These are phyloP conservation scores for Sungouiozyma ichnusensis DNA, from an alignment of 805 yeast genomes.

Conservation along the genomic window DNA sequence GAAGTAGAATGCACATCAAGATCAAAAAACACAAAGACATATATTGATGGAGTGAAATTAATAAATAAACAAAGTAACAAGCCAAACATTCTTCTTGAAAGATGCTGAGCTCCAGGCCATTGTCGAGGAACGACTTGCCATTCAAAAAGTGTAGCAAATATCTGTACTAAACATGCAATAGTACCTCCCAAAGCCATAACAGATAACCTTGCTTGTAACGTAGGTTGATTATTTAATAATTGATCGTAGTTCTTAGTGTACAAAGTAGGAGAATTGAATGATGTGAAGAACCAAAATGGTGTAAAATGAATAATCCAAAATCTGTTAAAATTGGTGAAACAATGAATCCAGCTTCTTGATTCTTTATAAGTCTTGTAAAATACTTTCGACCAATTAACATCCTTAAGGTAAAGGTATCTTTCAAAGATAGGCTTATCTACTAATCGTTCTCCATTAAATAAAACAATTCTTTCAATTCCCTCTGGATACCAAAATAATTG, in stretches of 20 bases:
- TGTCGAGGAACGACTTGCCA: slow-evolving; percentile 53
- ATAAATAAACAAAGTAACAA: slow-evolving; percentile 34
- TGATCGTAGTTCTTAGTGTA: slow-evolving; percentile 51
- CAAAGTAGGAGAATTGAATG: slow-evolving; percentile 56
- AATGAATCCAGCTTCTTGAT: slow-evolving; percentile 67
- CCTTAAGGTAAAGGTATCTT: slow-evolving; percentile 44
- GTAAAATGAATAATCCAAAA: slow-evolving; percentile 71
- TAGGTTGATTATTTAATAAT: slow-evolving; percentile 48
- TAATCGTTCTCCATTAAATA: slow-evolving; percentile 37
- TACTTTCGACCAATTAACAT: slow-evolving; percentile 55
- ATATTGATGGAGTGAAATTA: slow-evolving; percentile 42
- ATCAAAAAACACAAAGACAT: slow-evolving; percentile 34
- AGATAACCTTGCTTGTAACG: slow-evolving; percentile 42
- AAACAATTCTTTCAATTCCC: slow-evolving; percentile 49
- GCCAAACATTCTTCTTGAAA: slow-evolving; percentile 37
- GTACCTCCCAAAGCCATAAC: slow-evolving; percentile 61
- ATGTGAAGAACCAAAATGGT: slow-evolving; percentile 67
- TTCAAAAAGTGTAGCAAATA: slow-evolving; percentile 49
- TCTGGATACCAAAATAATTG: slow-evolving; percentile 77
- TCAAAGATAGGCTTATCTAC: slow-evolving; percentile 45
- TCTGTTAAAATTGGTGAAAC: slow-evolving; percentile 61
- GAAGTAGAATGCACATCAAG: slow-evolving; percentile 23
- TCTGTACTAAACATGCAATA: slow-evolving; percentile 44
- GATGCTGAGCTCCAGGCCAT: slow-evolving; percentile 63
- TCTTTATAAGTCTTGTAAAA: slow-evolving; percentile 71